phyloP scores from a whole-genome alignment of 1,284 basidiomycete genomes.

The Neolentinus lepideus region DNA sequence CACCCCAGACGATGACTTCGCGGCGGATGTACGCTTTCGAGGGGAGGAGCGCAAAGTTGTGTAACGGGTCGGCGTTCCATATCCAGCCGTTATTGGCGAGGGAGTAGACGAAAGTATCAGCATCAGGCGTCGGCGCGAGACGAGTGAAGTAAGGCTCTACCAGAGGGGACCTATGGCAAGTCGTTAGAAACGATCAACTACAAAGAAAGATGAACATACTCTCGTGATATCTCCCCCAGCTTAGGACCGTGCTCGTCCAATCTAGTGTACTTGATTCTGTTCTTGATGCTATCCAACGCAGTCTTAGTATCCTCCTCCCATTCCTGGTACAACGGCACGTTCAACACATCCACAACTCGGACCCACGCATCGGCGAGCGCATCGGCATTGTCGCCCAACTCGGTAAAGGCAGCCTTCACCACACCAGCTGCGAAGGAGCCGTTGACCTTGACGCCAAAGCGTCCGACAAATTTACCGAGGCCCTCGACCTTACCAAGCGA shows the following conservation, averaged over 20 bases:
- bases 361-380: conserved; percentile 67
- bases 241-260: conserved; percentile 80
- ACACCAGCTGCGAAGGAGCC: conserved; percentile 58
- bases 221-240: conserved; percentile 71
- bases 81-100: conserved; percentile 99
- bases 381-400: conserved; percentile 39
- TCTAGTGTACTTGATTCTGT: conserved; percentile 74
- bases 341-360: conserved; percentile 76
- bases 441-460: conserved; percentile 64
- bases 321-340: conserved; percentile 81
- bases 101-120: conserved; percentile 67
- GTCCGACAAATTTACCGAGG: conserved; percentile 51
- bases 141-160: conserved; percentile 91
- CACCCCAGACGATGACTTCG: conserved; percentile 96
- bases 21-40: conserved; percentile 96
- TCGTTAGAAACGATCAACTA: conserved; percentile 4
- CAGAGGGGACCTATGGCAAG: conserved; percentile 56
- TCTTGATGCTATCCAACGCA: conserved; percentile 70
- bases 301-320: conserved; percentile 78
- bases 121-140: conserved; percentile 48
- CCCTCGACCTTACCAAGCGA: conserved; percentile 48
- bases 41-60: conserved; percentile 90
- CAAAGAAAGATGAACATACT: conserved; percentile 38
- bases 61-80: conserved; percentile 92
- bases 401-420: conserved; percentile 60